phyloP scores from a whole-genome alignment of 148 eudicot genomes.

The Rhododendron kiyosumense region DNA sequence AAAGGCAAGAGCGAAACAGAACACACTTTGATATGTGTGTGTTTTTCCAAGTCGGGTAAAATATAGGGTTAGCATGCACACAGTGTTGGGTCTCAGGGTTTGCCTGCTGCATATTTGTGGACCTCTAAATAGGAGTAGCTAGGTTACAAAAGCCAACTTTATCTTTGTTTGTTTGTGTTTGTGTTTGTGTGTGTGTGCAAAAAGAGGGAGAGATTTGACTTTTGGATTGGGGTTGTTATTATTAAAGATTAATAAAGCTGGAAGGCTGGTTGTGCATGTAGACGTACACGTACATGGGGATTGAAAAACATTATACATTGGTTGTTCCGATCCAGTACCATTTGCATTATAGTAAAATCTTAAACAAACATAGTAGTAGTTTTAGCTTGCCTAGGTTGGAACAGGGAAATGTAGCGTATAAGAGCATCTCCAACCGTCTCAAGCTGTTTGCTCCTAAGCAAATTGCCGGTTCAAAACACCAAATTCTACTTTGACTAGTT shows the following conservation, averaged over 20 bases:
- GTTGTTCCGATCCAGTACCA: background rate
- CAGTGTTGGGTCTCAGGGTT: background rate
- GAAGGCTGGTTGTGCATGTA: background rate
- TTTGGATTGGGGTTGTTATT: background rate
- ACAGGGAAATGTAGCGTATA: background rate
- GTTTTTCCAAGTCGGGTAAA: slow-evolving; percentile 6
- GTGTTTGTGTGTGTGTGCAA: background rate
- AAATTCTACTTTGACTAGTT: too few relatives aligned
- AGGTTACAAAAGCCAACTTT: background rate
- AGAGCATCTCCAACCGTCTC: too few relatives aligned
- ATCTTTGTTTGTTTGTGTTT: background rate
- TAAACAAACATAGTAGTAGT: too few relatives aligned
- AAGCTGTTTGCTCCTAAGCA: too few relatives aligned
- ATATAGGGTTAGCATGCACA: background rate
- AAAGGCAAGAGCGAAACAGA: background rate
- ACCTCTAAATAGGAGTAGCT: background rate
- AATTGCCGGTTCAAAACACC: too few relatives aligned
- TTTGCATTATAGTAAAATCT: background rate
- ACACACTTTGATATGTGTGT: background rate
- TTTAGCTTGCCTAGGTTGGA: background rate
- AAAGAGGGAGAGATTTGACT: background rate
- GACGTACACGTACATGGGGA: background rate
- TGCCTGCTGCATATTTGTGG: background rate
- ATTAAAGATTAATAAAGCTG: background rate
- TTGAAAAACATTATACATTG: too few relatives aligned